These are phyloP conservation scores for Mortierella sp. DNA, from an alignment of 371 early-diverging fungal species.

Conservation along the genomic window DNA sequence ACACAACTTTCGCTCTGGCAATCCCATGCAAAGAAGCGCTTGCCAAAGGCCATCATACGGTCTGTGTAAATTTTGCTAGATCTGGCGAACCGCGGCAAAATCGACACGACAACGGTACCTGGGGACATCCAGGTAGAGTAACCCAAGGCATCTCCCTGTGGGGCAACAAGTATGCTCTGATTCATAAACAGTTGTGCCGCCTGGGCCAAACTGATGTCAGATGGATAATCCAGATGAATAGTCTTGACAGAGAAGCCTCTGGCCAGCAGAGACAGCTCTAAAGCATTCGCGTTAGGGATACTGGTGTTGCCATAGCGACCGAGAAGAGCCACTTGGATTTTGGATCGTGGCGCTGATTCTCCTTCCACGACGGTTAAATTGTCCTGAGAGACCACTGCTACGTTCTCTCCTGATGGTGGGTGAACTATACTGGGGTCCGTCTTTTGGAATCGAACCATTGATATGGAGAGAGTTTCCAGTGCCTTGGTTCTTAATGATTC, in stretches of 20 bases:
- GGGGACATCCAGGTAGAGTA: conserved; percentile 51
- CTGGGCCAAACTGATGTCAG: conserved; percentile 38
- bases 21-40: conserved; percentile 56
- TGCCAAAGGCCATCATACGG: conserved; percentile 55
- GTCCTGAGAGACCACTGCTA: conserved; percentile 15
- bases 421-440: conserved; percentile 49
- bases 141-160: conserved; percentile 51
- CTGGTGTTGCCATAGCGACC: conserved; percentile 57
- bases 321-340: conserved; percentile 42
- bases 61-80: conserved; percentile 56
- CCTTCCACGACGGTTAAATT: conserved; percentile 27
- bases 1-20: conserved; percentile 49
- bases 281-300: conserved; percentile 39
- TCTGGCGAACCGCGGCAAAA: conserved; percentile 47
- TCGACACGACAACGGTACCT: conserved; percentile 43
- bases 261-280: conserved; percentile 48
- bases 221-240: conserved; percentile 48
- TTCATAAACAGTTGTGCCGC: conserved; percentile 45
- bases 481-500: conserved; percentile 29
- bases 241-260: conserved; percentile 49
- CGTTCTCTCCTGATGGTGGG: conserved; percentile 24
- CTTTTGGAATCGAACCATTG: conserved; percentile 44
- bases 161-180: conserved; percentile 48
- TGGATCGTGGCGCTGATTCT: conserved; percentile 45
- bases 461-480: conserved; percentile 17